Conservation (phyloP, 176 grass and related monocot species). For the Cocos nucifera region DNA sequence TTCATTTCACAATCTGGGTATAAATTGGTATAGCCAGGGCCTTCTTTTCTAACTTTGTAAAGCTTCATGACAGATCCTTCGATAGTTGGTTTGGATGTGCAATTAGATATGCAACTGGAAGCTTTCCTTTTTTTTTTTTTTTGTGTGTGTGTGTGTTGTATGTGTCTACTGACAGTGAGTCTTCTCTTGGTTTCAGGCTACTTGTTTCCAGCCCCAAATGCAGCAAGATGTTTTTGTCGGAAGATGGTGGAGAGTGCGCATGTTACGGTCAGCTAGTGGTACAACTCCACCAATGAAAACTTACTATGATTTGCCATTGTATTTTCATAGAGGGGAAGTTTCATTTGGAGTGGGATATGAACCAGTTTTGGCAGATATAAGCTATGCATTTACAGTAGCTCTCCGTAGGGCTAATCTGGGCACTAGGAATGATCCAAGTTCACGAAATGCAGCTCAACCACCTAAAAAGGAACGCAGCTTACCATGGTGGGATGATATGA, state of each 20-base stretch:
- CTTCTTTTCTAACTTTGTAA: too few species aligned
- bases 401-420: conserved; percentile 87
- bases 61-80: too few species aligned
- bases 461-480: conserved; percentile 84
- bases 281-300: conserved; percentile 91
- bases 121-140: too few species aligned
- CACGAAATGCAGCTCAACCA: conserved; percentile 31
- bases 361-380: conserved; percentile 90
- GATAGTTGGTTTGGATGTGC: too few species aligned
- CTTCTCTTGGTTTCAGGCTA: conserved; percentile 50
- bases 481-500: conserved; percentile 99
- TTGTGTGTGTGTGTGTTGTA: too few species aligned
- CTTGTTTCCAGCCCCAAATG: conserved; percentile 89
- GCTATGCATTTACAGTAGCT: conserved; percentile 94
- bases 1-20: too few species aligned
- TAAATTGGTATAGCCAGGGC: too few species aligned
- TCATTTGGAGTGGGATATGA: conserved; percentile 97
- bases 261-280: conserved; percentile 84
- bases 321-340: conserved; percentile 79
- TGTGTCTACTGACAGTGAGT: not conserved
- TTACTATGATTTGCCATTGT: conserved; percentile 58
- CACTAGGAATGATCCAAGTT: conserved; percentile 50
- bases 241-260: conserved; percentile 86
- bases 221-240: conserved; percentile 85
- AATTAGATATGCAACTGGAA: too few species aligned